Conservation (phyloP, 177 flowering plant species). For the Tripterygium wilfordii region DNA sequence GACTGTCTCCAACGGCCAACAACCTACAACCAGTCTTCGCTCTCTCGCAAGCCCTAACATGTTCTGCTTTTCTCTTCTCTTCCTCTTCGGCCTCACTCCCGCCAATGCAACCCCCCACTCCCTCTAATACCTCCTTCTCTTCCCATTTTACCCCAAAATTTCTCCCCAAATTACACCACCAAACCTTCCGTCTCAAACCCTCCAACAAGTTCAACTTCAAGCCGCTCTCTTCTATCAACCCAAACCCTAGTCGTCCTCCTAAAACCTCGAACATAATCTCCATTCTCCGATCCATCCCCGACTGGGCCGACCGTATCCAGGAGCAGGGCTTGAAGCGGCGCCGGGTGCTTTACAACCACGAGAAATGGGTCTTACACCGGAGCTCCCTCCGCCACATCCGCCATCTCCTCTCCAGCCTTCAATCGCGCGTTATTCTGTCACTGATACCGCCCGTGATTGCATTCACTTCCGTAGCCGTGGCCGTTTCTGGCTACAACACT, state of each 20-base stretch:
- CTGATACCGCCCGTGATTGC: constrained; percentile 75
- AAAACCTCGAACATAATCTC: constrained; percentile 24
- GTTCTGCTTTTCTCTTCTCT: too few relatives aligned
- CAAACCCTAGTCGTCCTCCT: constrained; percentile 10
- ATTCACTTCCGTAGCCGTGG: constrained; percentile 62
- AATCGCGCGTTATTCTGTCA: constrained; percentile 78
- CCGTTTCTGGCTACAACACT: constrained; percentile 61
- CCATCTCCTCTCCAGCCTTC: constrained; percentile 59
- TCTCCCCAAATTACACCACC: constrained; percentile 16
- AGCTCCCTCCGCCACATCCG: constrained; percentile 85
- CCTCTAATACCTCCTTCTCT: too few relatives aligned
- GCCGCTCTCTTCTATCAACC: constrained; percentile 15
- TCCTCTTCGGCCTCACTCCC: too few relatives aligned
- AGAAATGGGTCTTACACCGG: constrained; percentile 70
- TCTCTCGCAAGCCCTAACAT: too few relatives aligned
- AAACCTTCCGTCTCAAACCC: constrained; percentile 1
- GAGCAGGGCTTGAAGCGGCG: constrained; percentile 67
- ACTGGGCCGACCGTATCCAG: constrained; percentile 74
- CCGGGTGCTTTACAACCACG: constrained; percentile 58
- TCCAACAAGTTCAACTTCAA: too few relatives aligned
- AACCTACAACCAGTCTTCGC: too few relatives aligned
- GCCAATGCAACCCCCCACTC: too few relatives aligned
- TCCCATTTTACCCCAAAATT: too few relatives aligned
- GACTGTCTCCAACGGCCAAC: too few relatives aligned
- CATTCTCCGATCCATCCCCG: constrained; percentile 52